Evolutionary conservation across 1,139 yeast species (phyloP).

Genomic region (Yamadazyma dendronema): DNA sequence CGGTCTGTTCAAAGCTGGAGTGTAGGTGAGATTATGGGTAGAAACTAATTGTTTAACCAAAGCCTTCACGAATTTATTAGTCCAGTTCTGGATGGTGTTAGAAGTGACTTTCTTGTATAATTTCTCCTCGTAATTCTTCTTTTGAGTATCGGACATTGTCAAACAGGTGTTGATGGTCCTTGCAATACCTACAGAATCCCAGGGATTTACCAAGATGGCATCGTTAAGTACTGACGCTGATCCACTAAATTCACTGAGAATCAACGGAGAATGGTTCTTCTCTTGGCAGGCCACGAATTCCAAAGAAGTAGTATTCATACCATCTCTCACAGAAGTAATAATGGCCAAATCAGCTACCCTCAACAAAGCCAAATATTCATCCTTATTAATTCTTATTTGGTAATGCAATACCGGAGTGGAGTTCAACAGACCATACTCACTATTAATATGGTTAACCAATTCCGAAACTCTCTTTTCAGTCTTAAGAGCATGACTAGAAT

Average conservation of each 20-base stretch:
- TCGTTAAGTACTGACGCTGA: constrained; percentile 78
- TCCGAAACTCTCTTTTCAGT: constrained; percentile 81
- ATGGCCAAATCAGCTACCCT: constrained; percentile 88
- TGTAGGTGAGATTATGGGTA: constrained; percentile 52
- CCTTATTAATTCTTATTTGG: constrained; percentile 83
- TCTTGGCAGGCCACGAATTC: constrained; percentile 91
- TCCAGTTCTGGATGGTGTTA: constrained; percentile 83
- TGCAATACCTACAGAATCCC: constrained; percentile 95
- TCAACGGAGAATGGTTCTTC: constrained; percentile 67
- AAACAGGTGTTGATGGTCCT: constrained; percentile 74
- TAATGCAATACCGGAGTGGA: constrained; percentile 87
- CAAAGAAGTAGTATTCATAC: constrained; percentile 92
- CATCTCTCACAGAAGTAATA: constrained; percentile 90
- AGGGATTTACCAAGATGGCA: constrained; percentile 88
- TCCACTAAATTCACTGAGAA: constrained; percentile 91
- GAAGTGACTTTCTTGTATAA: constrained; percentile 64
- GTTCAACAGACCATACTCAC: constrained; percentile 76
- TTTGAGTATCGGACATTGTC: constrained; percentile 43
- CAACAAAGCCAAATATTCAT: constrained; percentile 83
- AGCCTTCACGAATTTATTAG: constrained; percentile 56
- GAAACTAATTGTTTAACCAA: constrained; percentile 50
- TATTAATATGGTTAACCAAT: constrained; percentile 73
- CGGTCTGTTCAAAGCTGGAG: constrained; percentile 85
- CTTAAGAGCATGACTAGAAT: constrained; percentile 47
- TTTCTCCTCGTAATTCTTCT: constrained; percentile 43